Evolutionary conservation across 441 rosid genomes (phyloP).

Genomic region (Jatropha podagrica): DNA sequence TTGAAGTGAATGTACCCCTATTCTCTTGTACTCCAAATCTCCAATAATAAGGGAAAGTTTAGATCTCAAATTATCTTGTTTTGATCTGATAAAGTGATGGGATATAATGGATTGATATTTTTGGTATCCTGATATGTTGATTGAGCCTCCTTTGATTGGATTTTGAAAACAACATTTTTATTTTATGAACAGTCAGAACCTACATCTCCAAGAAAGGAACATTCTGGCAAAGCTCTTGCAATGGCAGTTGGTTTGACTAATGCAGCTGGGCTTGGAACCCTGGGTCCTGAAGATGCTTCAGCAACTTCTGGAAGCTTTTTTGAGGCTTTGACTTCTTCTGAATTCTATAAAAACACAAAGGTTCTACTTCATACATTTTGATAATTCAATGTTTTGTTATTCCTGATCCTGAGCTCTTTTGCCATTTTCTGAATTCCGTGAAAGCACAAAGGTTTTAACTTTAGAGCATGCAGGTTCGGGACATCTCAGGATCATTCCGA

Average conservation of each 20-base stretch:
- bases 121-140: constrained; percentile 5
- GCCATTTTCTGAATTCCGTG: not conserved
- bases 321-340: constrained; percentile 80
- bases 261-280: constrained; percentile 40
- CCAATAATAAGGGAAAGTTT: not conserved
- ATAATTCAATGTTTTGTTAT: not conserved
- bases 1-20: not conserved
- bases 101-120: not conserved
- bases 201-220: constrained; percentile 74
- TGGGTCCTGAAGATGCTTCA: constrained; percentile 76
- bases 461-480: constrained; percentile 65
- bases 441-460: not conserved
- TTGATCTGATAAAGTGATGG: not conserved
- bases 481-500: constrained; percentile 90
- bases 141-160: constrained; percentile 8
- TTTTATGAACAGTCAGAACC: constrained; percentile 75
- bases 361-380: constrained; percentile 32
- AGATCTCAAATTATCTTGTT: not conserved
- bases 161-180: not conserved
- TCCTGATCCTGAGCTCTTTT: constrained; percentile 2
- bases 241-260: constrained; percentile 50
- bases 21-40: not conserved
- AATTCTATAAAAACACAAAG: constrained; percentile 77
- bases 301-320: constrained; percentile 84
- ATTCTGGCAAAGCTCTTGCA: constrained; percentile 51